Evolutionary conservation across 352 stramenopile species (phyloP).

Genomic region (Globisporangium iwayamae): DNA sequence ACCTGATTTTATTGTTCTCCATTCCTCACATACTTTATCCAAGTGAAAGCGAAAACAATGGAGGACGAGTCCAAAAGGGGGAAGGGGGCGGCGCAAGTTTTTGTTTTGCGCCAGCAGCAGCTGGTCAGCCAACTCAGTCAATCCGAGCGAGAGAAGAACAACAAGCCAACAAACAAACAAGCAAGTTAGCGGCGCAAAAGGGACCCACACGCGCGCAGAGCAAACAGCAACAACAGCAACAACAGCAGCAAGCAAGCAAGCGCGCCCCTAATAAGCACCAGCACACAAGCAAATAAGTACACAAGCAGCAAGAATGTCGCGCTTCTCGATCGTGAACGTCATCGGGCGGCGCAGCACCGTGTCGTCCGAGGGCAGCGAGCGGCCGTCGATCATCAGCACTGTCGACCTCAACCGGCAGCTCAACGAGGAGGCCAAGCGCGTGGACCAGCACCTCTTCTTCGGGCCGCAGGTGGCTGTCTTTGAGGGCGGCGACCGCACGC

Average conservation of each 20-base stretch:
- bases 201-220: not conserved
- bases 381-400: conserved; percentile 64
- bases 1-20: conserved; percentile 2
- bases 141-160: conserved; percentile 3
- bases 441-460: conserved; percentile 81
- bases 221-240: not conserved
- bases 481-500: conserved; percentile 70
- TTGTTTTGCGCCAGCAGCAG: conserved; percentile 4
- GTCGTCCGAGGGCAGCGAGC: conserved; percentile 50
- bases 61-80: not conserved
- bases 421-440: conserved; percentile 50
- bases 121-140: conserved; percentile 7
- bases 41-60: conserved; percentile 3
- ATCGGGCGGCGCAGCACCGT: conserved; percentile 49
- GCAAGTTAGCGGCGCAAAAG: conserved; percentile 2
- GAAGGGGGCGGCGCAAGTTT: not conserved
- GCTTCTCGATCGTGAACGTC: conserved; percentile 76
- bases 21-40: not conserved
- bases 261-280: conserved; percentile 3
- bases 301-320: conserved; percentile 37
- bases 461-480: conserved; percentile 69
- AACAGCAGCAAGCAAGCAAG: conserved; percentile 1
- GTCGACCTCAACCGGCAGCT: conserved; percentile 74
- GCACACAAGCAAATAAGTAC: not conserved
- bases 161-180: not conserved